Percentiles rank a stretch among this genome's conserved stretches.
Evolutionary conservation across 179 eudicot genomes (phyloP).

Genomic region (Spinacia oleracea): DNA sequence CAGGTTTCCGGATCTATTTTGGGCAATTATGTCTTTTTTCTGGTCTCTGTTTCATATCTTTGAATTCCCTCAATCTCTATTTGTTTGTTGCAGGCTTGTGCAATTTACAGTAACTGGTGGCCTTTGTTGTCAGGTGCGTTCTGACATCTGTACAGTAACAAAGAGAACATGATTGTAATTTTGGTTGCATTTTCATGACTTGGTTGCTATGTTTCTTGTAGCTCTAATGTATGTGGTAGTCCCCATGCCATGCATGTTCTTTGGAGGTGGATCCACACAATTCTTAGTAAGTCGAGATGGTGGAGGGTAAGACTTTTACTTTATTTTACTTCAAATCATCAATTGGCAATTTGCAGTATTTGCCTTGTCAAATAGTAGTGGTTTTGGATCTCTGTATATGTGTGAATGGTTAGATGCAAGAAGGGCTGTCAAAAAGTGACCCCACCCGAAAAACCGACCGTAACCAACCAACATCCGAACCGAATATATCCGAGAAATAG

Average conservation of each 20-base stretch:
- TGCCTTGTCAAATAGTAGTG: background rate
- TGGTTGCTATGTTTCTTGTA: slow-evolving; percentile 37
- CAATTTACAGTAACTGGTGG: slow-evolving; percentile 96
- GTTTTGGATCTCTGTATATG: background rate
- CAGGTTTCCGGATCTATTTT: background rate
- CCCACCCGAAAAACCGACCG: too few species aligned
- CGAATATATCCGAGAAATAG: too few species aligned
- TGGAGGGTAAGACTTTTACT: slow-evolving; percentile 74
- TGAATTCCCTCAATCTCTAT: slow-evolving; percentile 1
- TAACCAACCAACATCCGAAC: too few species aligned
- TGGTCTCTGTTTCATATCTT: background rate
- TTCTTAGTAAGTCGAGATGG: slow-evolving; percentile 91
- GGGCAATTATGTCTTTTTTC: background rate
- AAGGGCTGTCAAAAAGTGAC: too few species aligned
- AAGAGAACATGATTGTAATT: slow-evolving; percentile 2
- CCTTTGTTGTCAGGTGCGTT: slow-evolving; percentile 89
- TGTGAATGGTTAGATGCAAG: background rate
- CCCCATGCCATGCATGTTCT: slow-evolving; percentile 98
- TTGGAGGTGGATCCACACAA: slow-evolving; percentile 97
- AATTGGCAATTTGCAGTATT: background rate
- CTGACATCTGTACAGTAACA: background rate
- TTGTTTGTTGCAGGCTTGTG: slow-evolving; percentile 74
- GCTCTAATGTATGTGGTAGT: slow-evolving; percentile 98
- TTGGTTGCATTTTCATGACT: slow-evolving; percentile 15
- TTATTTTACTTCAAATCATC: background rate